Evolutionary conservation across 2,329 filamentous ascomycete genomes (phyloP).

Genomic region (Colletotrichum brevisporum): DNA sequence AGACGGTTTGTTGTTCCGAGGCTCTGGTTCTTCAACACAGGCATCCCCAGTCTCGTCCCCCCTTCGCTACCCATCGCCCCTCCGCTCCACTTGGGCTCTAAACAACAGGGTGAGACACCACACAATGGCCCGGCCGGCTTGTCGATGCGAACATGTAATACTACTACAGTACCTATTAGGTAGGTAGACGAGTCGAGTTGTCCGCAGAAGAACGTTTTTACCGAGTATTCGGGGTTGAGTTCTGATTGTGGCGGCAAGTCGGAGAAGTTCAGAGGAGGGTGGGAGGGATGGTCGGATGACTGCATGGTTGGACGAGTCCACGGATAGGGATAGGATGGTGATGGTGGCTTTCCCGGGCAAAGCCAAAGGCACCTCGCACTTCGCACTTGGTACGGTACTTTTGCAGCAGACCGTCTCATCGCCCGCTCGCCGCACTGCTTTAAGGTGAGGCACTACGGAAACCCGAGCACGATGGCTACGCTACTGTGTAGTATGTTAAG

Average conservation of each 20-base stretch:
- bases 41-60: not conserved
- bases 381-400: constrained; percentile 30
- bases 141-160: constrained; percentile 13
- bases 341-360: not conserved
- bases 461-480: constrained; percentile 16
- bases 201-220: not conserved
- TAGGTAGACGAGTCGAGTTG: not conserved
- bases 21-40: constrained; percentile 37
- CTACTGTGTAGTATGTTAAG: not conserved
- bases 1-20: constrained; percentile 32
- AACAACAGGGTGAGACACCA: constrained; percentile 21
- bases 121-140: constrained; percentile 9
- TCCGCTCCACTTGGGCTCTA: not conserved
- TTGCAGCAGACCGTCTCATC: constrained; percentile 26
- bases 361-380: not conserved
- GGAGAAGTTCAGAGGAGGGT: constrained; percentile 1
- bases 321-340: too few species aligned
- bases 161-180: too few species aligned
- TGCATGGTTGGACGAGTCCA: too few species aligned
- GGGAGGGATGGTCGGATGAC: not conserved
- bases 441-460: not conserved
- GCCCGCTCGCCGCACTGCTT: not conserved
- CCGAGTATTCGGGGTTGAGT: constrained; percentile 1
- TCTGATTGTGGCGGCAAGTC: constrained; percentile 17
- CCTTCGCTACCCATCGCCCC: not conserved